Evolutionary conservation across 2,329 filamentous ascomycete species (phyloP), one percentile per base, ranked within the genome.

Genomic region (Corynespora cassiicola): DNA sequence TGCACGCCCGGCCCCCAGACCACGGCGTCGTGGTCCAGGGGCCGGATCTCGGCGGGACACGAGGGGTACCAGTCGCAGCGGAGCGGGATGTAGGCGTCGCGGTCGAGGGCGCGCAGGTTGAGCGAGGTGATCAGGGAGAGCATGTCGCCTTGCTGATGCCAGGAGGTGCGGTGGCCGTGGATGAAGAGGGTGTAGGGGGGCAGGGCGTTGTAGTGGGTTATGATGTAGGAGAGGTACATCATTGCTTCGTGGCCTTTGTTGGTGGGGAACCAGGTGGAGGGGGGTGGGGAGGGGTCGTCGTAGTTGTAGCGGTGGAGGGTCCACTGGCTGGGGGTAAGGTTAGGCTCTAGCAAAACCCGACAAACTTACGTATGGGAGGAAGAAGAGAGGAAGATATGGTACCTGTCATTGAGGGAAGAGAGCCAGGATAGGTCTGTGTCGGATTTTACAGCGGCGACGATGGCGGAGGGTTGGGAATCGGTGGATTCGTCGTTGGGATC

Each of bases 261-360:
- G 11, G 15, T 11, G 4, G 48, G 45, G 14, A 48, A 33, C 20
- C 15, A 25, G 10, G 44, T 27, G n/a, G 30, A 20, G n/a, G 32
- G 27, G 3, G 44, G 40, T 18, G 45, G 45, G 12, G 14, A 24
- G 11, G 31, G 31, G 14, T 28, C 31, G 64, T 4, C 51, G 61
- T 9, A 68, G 43, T 14, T 44, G 31, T 3, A 61, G 58, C 26
- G 51, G 22, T 5, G 47, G 48, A 32, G 63, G 58, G 12, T 29
- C 30, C 30, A 34, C 23, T 22, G 28, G 23, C 37, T 27, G 18
- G 8, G 7, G 11, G 11, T 29, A 12, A 27, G 30, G 8, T 17
- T 8, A 6, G 17, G 6, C 8, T 19, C 8, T 28, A 31, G 12
- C 7, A 19, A 31, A 17, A 31, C 20, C 14, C 14, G 8, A 6